These are phyloP conservation scores for Exobasidium cylindrosporum DNA, from an alignment of 1,284 basidiomycete species.

Conservation along the genomic window DNA sequence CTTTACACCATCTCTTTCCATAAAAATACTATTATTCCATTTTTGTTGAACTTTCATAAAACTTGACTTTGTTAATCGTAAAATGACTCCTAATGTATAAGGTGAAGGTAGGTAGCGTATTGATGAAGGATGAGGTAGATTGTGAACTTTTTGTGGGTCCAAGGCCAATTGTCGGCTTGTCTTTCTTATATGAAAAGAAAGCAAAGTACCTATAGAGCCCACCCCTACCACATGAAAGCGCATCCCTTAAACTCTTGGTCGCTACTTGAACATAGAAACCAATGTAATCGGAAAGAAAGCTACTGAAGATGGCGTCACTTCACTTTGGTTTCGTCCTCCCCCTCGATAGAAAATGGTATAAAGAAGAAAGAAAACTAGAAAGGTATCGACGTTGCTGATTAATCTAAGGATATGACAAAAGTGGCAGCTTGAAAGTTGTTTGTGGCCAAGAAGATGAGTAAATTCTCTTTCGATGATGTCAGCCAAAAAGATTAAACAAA, in stretches of 20 bases:
- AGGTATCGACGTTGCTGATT: too few relatives aligned
- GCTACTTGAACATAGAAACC: too few relatives aligned
- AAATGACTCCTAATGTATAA: conserved; percentile 26
- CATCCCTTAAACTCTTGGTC: conserved; percentile 34
- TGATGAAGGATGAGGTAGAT: conserved; percentile 12
- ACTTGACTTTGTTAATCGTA: conserved; percentile 25
- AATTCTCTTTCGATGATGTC: neutral
- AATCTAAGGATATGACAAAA: too few relatives aligned
- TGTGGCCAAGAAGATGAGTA: neutral
- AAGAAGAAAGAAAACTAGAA: too few relatives aligned
- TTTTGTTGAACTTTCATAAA: neutral
- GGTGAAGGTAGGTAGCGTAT: conserved; percentile 30
- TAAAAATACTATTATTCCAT: neutral
- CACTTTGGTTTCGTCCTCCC: too few relatives aligned
- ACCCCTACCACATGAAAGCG: conserved; percentile 52
- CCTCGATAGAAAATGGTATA: too few relatives aligned
- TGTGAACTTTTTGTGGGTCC: neutral
- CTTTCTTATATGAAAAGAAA: conserved; percentile 45
- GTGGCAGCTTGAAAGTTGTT: too few relatives aligned
- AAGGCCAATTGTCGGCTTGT: conserved; percentile 25
- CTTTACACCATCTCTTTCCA: neutral
- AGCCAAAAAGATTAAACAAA: neutral
- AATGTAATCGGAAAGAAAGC: too few relatives aligned
- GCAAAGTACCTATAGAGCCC: conserved; percentile 48
- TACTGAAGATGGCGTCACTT: too few relatives aligned